phyloP scores from a whole-genome alignment of 78 protist genomes.

The Cavenderia fasciculata region DNA sequence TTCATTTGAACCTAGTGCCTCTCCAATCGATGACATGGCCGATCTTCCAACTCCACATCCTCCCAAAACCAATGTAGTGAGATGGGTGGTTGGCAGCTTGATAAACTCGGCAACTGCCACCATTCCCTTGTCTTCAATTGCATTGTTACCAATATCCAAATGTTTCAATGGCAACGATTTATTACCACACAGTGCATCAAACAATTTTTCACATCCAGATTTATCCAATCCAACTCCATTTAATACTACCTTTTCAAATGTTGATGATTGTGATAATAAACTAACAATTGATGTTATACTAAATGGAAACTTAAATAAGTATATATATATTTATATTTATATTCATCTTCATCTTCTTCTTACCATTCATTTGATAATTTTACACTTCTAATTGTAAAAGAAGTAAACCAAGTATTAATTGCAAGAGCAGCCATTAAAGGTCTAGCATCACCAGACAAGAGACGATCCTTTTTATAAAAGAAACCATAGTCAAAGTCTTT shows the following conservation, averaged over 20 bases:
- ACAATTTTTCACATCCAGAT: slow-evolving; percentile 29
- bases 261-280: slow-evolving; percentile 22
- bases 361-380: slow-evolving; percentile 63
- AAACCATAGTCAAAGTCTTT: slow-evolving; percentile 71
- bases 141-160: slow-evolving; percentile 65
- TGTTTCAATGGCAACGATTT: slow-evolving; percentile 45
- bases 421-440: slow-evolving; percentile 67
- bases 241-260: slow-evolving; percentile 37
- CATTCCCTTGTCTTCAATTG: slow-evolving; percentile 73
- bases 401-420: slow-evolving; percentile 40
- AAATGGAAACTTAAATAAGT: background rate
- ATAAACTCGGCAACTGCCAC: slow-evolving; percentile 6
- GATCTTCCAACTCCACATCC: slow-evolving; percentile 52
- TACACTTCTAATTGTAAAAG: slow-evolving; percentile 24
- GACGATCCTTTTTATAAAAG: slow-evolving; percentile 63
- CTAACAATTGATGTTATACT: slow-evolving; percentile 49
- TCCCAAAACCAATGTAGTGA: slow-evolving; percentile 10
- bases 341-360: background rate
- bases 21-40: slow-evolving; percentile 28
- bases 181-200: slow-evolving; percentile 25
- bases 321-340: background rate
- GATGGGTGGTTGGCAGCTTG: background rate
- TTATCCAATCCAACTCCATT: slow-evolving; percentile 69
- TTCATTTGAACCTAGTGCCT: slow-evolving; percentile 3
- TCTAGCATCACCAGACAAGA: slow-evolving; percentile 32